Base-by-base conservation (phyloP, 176 grass and related monocot species). In the Eragrostis curvula region DNA sequence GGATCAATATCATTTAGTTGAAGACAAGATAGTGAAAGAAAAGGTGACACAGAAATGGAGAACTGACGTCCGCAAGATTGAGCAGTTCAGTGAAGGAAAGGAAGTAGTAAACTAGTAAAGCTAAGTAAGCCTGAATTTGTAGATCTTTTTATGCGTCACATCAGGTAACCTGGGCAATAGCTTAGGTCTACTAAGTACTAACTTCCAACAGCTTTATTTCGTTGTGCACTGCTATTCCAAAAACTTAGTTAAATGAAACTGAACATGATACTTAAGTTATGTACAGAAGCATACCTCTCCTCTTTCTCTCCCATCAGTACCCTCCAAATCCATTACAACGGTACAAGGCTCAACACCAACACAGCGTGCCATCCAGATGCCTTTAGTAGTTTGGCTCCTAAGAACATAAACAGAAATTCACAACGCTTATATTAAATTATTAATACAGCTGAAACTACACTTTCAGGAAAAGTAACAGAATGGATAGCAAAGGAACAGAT, bases 321-420 rank as follows among this genome's bases (percentile, higher is more conserved):
- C 95, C 79, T 97, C 95, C 70, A 97, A 74, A 88, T 97, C 95
- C 88, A 97, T 57, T 24, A 97, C 92, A 81, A 94, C 68, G 17
- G 95, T 97, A 80, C 95, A 97, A 84, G 95, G 95, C 24, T 97
- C 95, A 65, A 94, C 82, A 60, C 74, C 92, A 86, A 91, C 79
- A 88, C 85, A 87, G 7, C 81, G 89, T 41, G 88, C 95, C 67
- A 97, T 90, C 95, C 95, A 97, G 57, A 97, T 91, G 41, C 95
- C 95, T 90, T 97, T 97, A 18, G 95, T 97, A 81, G 95, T 97
- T 88, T 97, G 95, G 41, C 86, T 97, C 95, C 95, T 97, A 80
- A 71, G 6, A 79, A 80, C 18, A 82, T 32, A 77, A 71, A 87
- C 49, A 81, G 13, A 85, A 18, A 73, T 23, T 12, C 78, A 73